Conservation (phyloP, 176 grass and related monocot species). For the Carex scoparia region DNA sequence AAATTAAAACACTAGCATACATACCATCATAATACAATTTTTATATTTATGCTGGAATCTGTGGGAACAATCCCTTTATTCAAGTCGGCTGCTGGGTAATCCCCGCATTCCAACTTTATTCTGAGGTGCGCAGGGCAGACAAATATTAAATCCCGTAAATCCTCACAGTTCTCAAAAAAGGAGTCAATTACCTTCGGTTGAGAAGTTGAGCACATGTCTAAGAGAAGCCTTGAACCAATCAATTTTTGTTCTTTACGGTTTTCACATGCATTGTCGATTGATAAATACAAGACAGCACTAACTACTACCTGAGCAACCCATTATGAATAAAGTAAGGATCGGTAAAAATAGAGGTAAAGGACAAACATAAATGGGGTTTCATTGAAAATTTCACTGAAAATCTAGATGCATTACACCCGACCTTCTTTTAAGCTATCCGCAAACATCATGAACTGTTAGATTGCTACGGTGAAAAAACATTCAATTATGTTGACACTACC, state of each 20-base stretch:
- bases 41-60: conserved; percentile 47
- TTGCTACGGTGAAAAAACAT: background rate
- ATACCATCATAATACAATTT: conserved; percentile 44
- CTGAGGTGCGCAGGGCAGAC: conserved; percentile 54
- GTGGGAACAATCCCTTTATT: conserved; percentile 76
- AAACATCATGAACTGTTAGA: background rate
- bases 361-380: background rate
- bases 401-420: background rate
- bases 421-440: background rate
- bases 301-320: conserved; percentile 53
- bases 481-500: background rate
- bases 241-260: conserved; percentile 24
- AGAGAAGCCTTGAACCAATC: conserved; percentile 34
- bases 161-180: conserved; percentile 23
- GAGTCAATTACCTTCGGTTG: conserved; percentile 31
- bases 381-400: background rate
- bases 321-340: background rate
- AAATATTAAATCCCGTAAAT: conserved; percentile 47
- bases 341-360: background rate
- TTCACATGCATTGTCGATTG: conserved; percentile 10
- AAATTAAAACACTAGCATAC: background rate
- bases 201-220: background rate
- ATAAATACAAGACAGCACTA: conserved; percentile 59
- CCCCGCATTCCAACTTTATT: conserved; percentile 52
- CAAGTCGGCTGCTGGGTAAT: conserved; percentile 57